phyloP scores from a whole-genome alignment of 805 yeast species.

The Saccharomycopsis oosterbeekiorum region DNA sequence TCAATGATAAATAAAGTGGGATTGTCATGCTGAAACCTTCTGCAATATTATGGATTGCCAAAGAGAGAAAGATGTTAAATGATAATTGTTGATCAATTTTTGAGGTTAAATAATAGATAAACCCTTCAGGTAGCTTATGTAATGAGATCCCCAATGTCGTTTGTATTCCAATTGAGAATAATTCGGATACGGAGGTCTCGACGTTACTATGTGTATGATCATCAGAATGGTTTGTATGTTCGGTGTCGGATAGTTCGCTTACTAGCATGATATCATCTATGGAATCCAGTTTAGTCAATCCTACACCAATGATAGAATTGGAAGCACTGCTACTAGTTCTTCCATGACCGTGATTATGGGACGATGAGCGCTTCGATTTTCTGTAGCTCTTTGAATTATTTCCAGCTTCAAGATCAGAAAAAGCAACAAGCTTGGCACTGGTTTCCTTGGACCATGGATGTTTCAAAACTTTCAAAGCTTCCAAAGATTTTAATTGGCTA shows the following conservation, averaged over 20 bases:
- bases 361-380: background rate
- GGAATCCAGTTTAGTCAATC: constrained; percentile 16
- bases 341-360: background rate
- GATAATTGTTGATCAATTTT: constrained; percentile 58
- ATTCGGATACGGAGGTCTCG: constrained; percentile 62
- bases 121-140: constrained; percentile 94
- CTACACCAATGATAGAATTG: background rate
- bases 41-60: constrained; percentile 81
- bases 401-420: constrained; percentile 1
- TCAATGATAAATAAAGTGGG: constrained; percentile 74
- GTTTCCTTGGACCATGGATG: constrained; percentile 14
- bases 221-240: constrained; percentile 25
- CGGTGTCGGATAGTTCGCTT: constrained; percentile 19
- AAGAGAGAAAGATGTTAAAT: constrained; percentile 68
- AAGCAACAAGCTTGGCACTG: constrained; percentile 2
- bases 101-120: constrained; percentile 74
- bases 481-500: constrained; percentile 12
- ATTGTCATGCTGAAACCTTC: constrained; percentile 93
- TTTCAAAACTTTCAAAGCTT: constrained; percentile 11
- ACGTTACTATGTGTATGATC: constrained; percentile 69
- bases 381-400: background rate
- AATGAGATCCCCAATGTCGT: constrained; percentile 79
- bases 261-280: constrained; percentile 12
- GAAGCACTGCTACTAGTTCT: background rate
- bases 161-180: constrained; percentile 84